Evolutionary conservation across 2,329 filamentous ascomycete genomes (phyloP).

Genomic region (Trichoderma aggressivum): DNA sequence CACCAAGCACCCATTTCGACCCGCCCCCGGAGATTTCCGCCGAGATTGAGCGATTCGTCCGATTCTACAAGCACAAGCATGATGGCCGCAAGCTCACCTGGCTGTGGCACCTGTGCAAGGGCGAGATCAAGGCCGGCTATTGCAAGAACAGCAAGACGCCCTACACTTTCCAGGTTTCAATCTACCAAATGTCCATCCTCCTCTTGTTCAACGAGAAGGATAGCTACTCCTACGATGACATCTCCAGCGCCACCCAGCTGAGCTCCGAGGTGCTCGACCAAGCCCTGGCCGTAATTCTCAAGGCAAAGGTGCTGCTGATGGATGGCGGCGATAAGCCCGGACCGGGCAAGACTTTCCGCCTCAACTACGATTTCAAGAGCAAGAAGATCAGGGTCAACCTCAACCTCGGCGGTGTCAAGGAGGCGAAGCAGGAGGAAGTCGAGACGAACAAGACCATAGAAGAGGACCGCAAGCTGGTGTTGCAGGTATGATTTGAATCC

Average conservation of each 20-base stretch:
- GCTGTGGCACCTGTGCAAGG: conserved; percentile 98
- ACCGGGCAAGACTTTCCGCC: conserved; percentile 71
- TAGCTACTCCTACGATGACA: conserved; percentile 81
- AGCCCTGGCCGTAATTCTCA: conserved; percentile 79
- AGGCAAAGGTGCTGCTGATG: conserved; percentile 82
- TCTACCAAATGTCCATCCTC: conserved; percentile 96
- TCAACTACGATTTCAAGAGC: conserved; percentile 96
- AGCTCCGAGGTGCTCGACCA: conserved; percentile 81
- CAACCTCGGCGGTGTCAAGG: conserved; percentile 90
- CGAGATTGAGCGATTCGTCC: conserved; percentile 84
- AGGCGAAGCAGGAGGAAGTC: conserved; percentile 92
- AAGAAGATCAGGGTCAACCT: conserved; percentile 98
- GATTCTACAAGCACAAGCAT: conserved; percentile 95
- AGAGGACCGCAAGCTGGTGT: conserved; percentile 91
- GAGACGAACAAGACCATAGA: conserved; percentile 99
- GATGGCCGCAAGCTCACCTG: conserved; percentile 94
- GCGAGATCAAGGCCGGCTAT: conserved; percentile 91
- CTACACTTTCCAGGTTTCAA: conserved; percentile 95
- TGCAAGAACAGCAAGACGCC: conserved; percentile 85
- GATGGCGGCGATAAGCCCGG: conserved; percentile 68
- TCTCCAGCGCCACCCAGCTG: conserved; percentile 75
- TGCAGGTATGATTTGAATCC: conserved; percentile 67
- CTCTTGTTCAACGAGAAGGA: conserved; percentile 93
- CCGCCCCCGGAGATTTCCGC: conserved; percentile 80
- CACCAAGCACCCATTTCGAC: conserved; percentile 83